phyloP scores from a whole-genome alignment of 2,329 filamentous ascomycete species.

The Hypoxylon sp. region DNA sequence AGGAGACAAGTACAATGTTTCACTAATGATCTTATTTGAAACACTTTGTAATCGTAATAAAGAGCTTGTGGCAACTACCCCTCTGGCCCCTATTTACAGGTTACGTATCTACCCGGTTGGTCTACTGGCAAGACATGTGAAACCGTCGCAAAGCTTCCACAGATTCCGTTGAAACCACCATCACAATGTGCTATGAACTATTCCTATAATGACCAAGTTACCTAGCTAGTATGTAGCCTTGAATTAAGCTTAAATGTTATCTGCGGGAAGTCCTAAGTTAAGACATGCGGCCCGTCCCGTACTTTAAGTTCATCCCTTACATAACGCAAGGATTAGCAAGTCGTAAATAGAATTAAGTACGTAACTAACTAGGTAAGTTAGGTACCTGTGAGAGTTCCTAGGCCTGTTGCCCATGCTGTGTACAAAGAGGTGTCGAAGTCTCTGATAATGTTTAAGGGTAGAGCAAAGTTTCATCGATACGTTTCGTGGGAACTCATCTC shows the following conservation, averaged over 20 bases:
- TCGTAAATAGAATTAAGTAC: neutral
- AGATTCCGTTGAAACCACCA: neutral
- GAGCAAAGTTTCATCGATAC: too few species aligned
- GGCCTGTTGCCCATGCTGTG: too few species aligned
- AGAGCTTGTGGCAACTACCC: neutral
- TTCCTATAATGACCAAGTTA: neutral
- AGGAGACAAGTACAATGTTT: neutral
- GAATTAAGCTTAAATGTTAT: neutral
- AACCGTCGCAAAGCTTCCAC: neutral
- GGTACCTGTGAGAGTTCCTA: too few species aligned
- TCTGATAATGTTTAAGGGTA: too few species aligned
- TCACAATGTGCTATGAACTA: neutral
- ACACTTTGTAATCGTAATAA: neutral
- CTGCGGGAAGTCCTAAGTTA: neutral
- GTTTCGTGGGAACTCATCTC: too few species aligned
- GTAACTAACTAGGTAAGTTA: too few species aligned
- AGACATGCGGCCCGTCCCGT: slow-evolving; percentile 7
- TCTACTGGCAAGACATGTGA: neutral
- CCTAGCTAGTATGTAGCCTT: neutral
- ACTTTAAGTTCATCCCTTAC: neutral
- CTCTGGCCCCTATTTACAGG: neutral
- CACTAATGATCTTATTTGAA: neutral
- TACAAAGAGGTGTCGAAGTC: too few species aligned
- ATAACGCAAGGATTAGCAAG: neutral
- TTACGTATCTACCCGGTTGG: neutral